phyloP scores from a whole-genome alignment of 2,329 filamentous ascomycete species.

The Allantophomopsis cytisporea region DNA sequence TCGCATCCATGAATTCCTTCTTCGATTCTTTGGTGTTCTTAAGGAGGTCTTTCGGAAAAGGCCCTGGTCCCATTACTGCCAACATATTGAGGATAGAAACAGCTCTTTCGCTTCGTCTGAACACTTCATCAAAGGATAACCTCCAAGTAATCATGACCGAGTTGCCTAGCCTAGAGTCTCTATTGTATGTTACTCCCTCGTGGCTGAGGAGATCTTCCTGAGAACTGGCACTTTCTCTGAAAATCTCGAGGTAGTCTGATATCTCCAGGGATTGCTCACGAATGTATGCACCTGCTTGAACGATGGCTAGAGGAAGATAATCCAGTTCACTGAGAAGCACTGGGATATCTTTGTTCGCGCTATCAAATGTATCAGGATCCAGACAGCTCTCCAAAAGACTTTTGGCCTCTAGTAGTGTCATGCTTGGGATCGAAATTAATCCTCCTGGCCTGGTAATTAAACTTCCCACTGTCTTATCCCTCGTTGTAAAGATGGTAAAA shows the following conservation, averaged over 20 bases:
- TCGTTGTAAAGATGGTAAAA: constrained; percentile 13
- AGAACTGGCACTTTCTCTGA: not conserved
- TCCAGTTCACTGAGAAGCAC: constrained; percentile 12
- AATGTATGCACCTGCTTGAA: constrained; percentile 15
- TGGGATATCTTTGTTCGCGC: constrained; percentile 3
- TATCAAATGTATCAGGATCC: constrained; percentile 9
- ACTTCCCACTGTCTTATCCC: constrained; percentile 6
- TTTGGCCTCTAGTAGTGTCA: constrained; percentile 9
- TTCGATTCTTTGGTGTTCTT: too few relatives aligned
- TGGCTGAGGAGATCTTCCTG: too few relatives aligned
- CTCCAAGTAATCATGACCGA: too few relatives aligned
- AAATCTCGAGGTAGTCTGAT: constrained; percentile 4
- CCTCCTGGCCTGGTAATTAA: constrained; percentile 11
- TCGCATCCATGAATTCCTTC: too few relatives aligned
- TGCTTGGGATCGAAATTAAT: constrained; percentile 16
- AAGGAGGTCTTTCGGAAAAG: too few relatives aligned
- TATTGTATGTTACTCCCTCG: too few relatives aligned
- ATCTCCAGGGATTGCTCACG: not conserved
- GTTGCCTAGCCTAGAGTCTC: too few relatives aligned
- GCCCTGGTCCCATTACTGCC: too few relatives aligned
- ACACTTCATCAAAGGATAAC: too few relatives aligned
- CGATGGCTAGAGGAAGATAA: constrained; percentile 16
- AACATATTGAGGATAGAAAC: too few relatives aligned
- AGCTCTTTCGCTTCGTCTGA: too few relatives aligned
- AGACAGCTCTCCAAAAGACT: constrained; percentile 14